A percentile compares a stretch with the other conserved stretches of the same genome.
Conservation (phyloP, 768 basidiomycete genomes). For the Candolleomyces efflorescens region DNA sequence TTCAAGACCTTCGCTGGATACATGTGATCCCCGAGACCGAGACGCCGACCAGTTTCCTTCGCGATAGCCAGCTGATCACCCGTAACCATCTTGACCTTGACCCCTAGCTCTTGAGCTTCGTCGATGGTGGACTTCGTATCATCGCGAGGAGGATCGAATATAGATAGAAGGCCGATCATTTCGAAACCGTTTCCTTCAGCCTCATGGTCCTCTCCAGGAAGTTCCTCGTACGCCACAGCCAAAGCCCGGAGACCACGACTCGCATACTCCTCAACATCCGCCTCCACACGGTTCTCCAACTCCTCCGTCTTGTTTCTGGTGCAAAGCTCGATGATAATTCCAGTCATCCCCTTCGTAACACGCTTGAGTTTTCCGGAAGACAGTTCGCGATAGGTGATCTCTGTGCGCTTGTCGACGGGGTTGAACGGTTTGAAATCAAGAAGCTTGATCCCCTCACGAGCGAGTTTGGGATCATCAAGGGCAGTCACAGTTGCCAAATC, state of each 20-base stretch:
- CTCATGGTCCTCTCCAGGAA: slow-evolving; percentile 78
- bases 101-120: slow-evolving; percentile 92
- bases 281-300: slow-evolving; percentile 85
- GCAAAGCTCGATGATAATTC: slow-evolving; percentile 97
- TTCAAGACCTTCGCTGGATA: slow-evolving; percentile 99
- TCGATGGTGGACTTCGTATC: slow-evolving; percentile 99
- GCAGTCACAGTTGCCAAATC: slow-evolving; percentile 83
- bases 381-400: slow-evolving; percentile 96
- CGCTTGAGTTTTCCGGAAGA: slow-evolving; percentile 95
- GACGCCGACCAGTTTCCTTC: slow-evolving; percentile 98
- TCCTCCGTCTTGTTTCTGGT: slow-evolving; percentile 95
- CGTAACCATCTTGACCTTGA: slow-evolving; percentile 99
- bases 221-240: slow-evolving; percentile 92
- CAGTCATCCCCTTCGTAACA: slow-evolving; percentile 99
- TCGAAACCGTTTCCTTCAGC: slow-evolving; percentile 96
- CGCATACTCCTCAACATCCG: slow-evolving; percentile 95
- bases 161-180: slow-evolving; percentile 93
- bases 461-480: slow-evolving; percentile 64
- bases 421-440: slow-evolving; percentile 99
- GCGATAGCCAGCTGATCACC: slow-evolving; percentile 99
- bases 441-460: slow-evolving; percentile 91
- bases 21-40: slow-evolving; percentile 99
- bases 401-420: slow-evolving; percentile 98
- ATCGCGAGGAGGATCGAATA: slow-evolving; percentile 96
- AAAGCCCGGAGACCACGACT: slow-evolving; percentile 95